Conservation (phyloP, 2,329 filamentous ascomycete species). For the Pyricularia sp. region DNA sequence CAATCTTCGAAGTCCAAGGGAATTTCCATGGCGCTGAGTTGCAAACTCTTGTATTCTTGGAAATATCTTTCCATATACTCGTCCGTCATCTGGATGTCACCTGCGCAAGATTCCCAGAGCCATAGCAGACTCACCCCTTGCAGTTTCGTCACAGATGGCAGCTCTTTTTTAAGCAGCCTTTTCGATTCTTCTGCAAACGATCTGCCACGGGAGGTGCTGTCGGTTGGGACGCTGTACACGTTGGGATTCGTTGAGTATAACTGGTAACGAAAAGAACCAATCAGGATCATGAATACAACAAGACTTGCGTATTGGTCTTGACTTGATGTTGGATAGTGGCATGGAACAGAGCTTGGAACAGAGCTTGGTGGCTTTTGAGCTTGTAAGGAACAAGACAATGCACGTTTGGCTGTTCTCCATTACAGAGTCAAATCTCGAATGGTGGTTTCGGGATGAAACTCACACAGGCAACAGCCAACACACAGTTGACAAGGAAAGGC, state of each 20-base stretch:
- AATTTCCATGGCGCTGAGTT: background rate
- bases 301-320: background rate
- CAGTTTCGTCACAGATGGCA: constrained; percentile 7
- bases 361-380: background rate
- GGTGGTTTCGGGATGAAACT: constrained; percentile 1
- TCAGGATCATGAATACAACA: background rate
- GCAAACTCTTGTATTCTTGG: background rate
- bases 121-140: constrained; percentile 11
- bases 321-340: background rate
- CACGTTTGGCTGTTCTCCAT: background rate
- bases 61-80: background rate
- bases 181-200: constrained; percentile 5
- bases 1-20: background rate
- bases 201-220: background rate
- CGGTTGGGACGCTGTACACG: background rate
- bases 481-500: constrained; percentile 11
- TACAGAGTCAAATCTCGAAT: background rate
- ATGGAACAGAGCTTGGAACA: background rate
- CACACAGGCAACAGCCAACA: constrained; percentile 12
- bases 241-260: constrained; percentile 2
- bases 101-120: constrained; percentile 9
- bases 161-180: constrained; percentile 3
- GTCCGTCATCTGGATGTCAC: constrained; percentile 3
- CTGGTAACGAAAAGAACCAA: background rate
- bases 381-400: background rate